phyloP scores from a whole-genome alignment of 106 monocot species.

The Cymbidium sinense region DNA sequence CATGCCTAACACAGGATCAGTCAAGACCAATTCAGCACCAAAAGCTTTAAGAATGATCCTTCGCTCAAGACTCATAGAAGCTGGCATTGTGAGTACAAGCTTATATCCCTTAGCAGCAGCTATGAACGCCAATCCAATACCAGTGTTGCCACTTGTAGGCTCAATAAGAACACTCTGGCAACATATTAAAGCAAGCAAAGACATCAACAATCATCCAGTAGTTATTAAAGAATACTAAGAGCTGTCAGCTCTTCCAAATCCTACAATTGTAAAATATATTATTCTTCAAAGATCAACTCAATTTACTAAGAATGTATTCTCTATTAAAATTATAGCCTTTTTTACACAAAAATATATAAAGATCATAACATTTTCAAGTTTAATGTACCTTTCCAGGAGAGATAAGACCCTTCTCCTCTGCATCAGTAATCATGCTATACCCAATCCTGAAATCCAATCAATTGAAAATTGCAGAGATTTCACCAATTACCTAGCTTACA shows the following conservation, averaged over 20 bases:
- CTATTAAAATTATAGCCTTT: neutral
- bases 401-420: conserved; percentile 85
- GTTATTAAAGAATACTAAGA: neutral
- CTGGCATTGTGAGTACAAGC: conserved; percentile 65
- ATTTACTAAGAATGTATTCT: neutral
- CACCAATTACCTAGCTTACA: neutral
- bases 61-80: conserved; percentile 76
- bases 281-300: neutral
- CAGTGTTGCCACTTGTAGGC: conserved; percentile 74
- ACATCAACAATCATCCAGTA: neutral
- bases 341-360: neutral
- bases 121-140: conserved; percentile 68
- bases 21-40: conserved; percentile 45
- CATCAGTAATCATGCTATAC: conserved; percentile 92
- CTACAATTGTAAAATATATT: neutral
- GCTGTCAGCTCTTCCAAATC: neutral
- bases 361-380: neutral
- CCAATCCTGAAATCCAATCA: conserved; percentile 55
- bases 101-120: conserved; percentile 75
- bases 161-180: conserved; percentile 65
- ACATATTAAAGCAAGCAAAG: neutral
- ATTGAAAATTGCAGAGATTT: neutral
- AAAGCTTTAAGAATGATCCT: conserved; percentile 64
- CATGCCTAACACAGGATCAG: conserved; percentile 43
- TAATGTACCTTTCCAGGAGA: conserved; percentile 55